These are phyloP conservation scores for Gonapodya prolifera DNA, from an alignment of 192 early-diverging fungal species.

Conservation along the genomic window DNA sequence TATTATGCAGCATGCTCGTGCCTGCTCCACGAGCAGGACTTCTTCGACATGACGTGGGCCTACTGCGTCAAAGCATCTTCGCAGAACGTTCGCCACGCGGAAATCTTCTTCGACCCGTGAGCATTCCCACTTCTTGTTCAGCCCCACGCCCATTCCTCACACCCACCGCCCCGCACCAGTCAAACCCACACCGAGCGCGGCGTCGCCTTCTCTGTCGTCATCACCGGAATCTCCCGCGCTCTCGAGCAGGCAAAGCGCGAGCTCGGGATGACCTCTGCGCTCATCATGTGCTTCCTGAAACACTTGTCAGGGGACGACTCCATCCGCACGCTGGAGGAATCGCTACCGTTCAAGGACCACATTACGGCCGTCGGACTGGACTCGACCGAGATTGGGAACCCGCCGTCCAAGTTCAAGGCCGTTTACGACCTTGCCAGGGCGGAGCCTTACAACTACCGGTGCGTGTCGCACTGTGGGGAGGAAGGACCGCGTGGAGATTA, in stretches of 20 bases:
- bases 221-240: background rate
- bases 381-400: background rate
- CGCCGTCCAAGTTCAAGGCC: background rate
- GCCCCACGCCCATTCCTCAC: background rate
- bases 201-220: background rate
- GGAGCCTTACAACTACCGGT: background rate
- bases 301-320: background rate
- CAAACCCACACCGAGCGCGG: background rate
- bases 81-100: background rate
- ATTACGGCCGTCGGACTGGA: background rate
- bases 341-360: background rate
- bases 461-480: background rate
- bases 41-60: background rate
- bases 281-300: constrained; percentile 6
- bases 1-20: background rate
- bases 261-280: background rate
- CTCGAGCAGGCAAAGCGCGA: background rate
- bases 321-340: background rate
- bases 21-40: background rate
- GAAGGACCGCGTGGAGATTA: background rate
- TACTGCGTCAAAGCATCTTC: background rate
- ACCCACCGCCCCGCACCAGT: no score
- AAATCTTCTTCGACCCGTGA: constrained; percentile 2
- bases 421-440: background rate
- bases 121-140: background rate